Evolutionary conservation across 1,284 basidiomycete species (phyloP).

Genomic region (Rhodotorula sp.): DNA sequence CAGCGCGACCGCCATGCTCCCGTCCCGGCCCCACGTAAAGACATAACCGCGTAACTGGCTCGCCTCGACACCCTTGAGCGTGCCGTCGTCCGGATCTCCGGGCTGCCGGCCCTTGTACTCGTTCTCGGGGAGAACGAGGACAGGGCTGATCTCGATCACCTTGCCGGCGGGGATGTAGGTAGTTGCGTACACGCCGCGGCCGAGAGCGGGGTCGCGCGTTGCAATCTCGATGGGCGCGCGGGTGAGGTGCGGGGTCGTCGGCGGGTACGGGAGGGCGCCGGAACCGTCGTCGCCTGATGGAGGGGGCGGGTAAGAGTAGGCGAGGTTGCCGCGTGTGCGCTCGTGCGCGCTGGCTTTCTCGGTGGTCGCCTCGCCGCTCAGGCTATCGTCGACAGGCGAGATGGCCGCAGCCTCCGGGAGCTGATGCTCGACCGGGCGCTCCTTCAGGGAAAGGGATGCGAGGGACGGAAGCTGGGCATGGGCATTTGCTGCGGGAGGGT

Average conservation of each 20-base stretch:
- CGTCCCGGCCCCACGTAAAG: conserved; percentile 69
- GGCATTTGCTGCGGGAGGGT: not conserved
- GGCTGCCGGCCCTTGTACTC: conserved; percentile 59
- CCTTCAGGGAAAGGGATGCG: conserved; percentile 15
- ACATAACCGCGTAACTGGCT: conserved; percentile 82
- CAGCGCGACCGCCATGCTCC: conserved; percentile 80
- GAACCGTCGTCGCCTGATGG: conserved; percentile 7
- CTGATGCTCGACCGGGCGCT: conserved; percentile 15
- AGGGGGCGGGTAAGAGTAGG: conserved; percentile 34
- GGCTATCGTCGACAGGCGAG: too few species aligned
- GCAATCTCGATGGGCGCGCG: conserved; percentile 37
- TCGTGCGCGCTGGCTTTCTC: not conserved
- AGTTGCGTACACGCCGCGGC: conserved; percentile 56
- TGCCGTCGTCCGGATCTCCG: conserved; percentile 56
- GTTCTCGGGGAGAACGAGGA: conserved; percentile 70
- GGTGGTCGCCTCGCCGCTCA: too few species aligned
- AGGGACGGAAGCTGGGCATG: conserved; percentile 12
- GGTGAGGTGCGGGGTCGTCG: conserved; percentile 34
- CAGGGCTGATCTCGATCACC: conserved; percentile 78
- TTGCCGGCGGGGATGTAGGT: conserved; percentile 64
- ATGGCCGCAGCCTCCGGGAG: conserved; percentile 3
- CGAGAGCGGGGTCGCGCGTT: conserved; percentile 28
- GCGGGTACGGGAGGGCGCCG: conserved; percentile 31
- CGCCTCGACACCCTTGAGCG: conserved; percentile 53
- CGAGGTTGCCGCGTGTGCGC: not conserved